Conservation (phyloP, 345 rosid genomes). For the Dipteronia sinensis region DNA sequence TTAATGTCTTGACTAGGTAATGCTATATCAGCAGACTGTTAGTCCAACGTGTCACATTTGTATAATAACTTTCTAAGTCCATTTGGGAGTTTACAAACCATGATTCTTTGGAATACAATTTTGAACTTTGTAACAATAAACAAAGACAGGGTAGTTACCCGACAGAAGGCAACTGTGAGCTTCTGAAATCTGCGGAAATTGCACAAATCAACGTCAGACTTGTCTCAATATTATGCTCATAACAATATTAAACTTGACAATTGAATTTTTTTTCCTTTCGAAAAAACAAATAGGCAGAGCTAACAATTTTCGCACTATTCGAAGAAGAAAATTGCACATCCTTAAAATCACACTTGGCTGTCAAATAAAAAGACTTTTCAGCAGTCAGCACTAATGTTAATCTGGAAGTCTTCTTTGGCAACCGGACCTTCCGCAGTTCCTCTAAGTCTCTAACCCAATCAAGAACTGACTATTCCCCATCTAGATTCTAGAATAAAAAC, state of each 20-base stretch:
- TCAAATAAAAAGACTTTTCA: background rate
- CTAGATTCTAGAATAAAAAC: no score
- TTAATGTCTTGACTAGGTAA: background rate
- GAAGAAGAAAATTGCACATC: background rate
- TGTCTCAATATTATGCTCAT: background rate
- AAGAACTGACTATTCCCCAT: background rate
- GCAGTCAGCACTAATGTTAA: background rate
- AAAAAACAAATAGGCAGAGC: background rate
- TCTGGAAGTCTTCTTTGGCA: background rate
- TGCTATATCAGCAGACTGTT: background rate
- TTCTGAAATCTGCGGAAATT: constrained; percentile 64
- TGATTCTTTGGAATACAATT: constrained; percentile 1
- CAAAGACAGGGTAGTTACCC: constrained; percentile 44
- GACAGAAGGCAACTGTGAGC: constrained; percentile 64
- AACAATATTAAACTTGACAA: background rate
- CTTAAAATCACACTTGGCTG: background rate
- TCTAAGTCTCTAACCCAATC: background rate
- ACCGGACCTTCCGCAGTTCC: background rate
- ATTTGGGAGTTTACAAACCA: constrained; percentile 42
- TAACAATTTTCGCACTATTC: background rate
- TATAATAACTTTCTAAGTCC: constrained; percentile 23
- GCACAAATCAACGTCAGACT: constrained; percentile 18
- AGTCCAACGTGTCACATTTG: constrained; percentile 11
- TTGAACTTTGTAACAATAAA: background rate
- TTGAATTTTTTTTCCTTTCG: background rate